Evolutionary conservation across 352 stramenopile species (phyloP).

Genomic region (Globisporangium recalcitrans): DNA sequence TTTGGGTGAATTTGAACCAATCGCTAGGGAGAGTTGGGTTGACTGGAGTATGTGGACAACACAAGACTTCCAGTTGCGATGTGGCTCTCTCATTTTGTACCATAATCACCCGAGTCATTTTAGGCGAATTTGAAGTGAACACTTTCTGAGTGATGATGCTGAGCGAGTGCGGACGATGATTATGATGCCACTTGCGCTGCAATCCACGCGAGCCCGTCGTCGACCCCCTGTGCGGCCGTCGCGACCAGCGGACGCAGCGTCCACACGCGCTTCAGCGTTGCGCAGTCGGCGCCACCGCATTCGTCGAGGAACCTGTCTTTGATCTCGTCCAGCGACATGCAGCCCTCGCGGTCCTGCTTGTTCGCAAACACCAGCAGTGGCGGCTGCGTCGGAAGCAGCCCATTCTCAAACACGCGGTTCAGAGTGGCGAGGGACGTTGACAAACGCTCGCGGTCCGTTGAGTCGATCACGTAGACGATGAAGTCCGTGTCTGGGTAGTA

Average conservation of each 20-base stretch:
- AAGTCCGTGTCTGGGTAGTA: constrained; percentile 32
- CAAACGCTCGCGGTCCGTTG: constrained; percentile 22
- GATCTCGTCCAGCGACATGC: constrained; percentile 4
- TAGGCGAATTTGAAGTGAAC: too few species aligned
- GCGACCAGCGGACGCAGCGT: neutral
- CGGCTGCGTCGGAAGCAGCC: too few species aligned
- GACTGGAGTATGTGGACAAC: neutral
- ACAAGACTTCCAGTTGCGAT: neutral
- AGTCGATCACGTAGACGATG: constrained; percentile 28
- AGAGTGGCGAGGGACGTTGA: constrained; percentile 18
- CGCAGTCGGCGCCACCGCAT: too few species aligned
- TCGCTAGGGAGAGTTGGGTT: neutral
- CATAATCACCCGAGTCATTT: neutral
- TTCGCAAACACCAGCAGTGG: constrained; percentile 8
- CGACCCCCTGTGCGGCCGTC: neutral
- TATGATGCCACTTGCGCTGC: neutral
- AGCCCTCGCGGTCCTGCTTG: constrained; percentile 8
- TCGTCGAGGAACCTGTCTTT: neutral
- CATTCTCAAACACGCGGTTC: constrained; percentile 16
- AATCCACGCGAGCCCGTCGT: neutral
- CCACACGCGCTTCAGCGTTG: neutral
- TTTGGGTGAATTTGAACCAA: neutral
- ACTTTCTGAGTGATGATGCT: neutral
- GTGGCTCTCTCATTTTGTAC: neutral
- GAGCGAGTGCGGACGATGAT: neutral